These are phyloP conservation scores for Massariosphaeria phaeospora DNA, from an alignment of 495 filamentous ascomycete genomes.

Conservation along the genomic window DNA sequence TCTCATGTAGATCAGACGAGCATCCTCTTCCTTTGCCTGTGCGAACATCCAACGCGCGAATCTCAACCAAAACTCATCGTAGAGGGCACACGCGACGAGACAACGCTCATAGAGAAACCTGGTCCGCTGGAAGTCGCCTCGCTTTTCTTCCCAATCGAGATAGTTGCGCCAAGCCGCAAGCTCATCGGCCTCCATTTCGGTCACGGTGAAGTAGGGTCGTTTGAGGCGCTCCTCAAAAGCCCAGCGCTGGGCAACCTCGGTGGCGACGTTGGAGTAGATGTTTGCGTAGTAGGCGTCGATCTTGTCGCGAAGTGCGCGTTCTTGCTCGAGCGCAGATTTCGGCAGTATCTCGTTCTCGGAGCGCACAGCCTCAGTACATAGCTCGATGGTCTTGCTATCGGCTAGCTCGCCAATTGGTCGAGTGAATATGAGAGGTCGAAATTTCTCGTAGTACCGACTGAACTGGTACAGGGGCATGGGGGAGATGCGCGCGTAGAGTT, in stretches of 20 bases:
- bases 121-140: constrained; percentile 69
- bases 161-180: constrained; percentile 94
- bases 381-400: constrained; percentile 59
- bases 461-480: constrained; percentile 97
- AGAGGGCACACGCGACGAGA: constrained; percentile 84
- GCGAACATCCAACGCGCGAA: constrained; percentile 96
- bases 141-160: constrained; percentile 89
- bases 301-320: constrained; percentile 72
- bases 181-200: constrained; percentile 79
- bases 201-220: constrained; percentile 95
- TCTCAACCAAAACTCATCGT: constrained; percentile 96
- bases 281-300: constrained; percentile 78
- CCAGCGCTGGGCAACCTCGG: constrained; percentile 90
- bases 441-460: constrained; percentile 89
- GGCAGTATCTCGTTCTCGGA: constrained; percentile 54
- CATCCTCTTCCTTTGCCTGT: constrained; percentile 84
- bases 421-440: constrained; percentile 68
- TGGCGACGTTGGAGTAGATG: constrained; percentile 74
- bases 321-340: constrained; percentile 68
- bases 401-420: constrained; percentile 71
- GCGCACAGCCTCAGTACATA: constrained; percentile 57
- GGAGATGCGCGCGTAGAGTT: constrained; percentile 77
- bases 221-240: constrained; percentile 93
- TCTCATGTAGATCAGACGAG: constrained; percentile 87
- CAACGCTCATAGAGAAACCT: constrained; percentile 91